phyloP scores from a whole-genome alignment of 345 rosid genomes.

The Melastoma malabathricum region DNA sequence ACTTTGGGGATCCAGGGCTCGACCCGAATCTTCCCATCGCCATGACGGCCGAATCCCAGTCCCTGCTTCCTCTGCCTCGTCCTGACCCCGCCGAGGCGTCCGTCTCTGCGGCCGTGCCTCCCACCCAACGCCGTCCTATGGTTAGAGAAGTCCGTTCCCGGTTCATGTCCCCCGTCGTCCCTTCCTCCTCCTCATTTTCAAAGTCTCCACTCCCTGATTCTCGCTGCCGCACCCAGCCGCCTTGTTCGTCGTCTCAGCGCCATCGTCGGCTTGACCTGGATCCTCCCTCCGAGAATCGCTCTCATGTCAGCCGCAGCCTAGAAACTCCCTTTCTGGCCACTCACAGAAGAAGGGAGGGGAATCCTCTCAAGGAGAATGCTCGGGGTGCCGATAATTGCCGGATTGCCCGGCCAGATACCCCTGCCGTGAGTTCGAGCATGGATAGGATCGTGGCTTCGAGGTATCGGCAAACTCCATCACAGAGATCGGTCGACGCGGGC shows the following conservation, averaged over 20 bases:
- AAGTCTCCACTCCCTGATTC: slow-evolving; percentile 22
- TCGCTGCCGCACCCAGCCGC: slow-evolving; percentile 11
- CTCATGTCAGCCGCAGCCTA: slow-evolving; percentile 31
- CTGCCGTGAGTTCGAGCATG: slow-evolving; percentile 11
- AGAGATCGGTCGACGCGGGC: slow-evolving; percentile 15
- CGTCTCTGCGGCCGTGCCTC: slow-evolving; percentile 26
- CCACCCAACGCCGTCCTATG: slow-evolving; percentile 48
- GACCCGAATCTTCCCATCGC: background rate
- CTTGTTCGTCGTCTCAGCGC: slow-evolving; percentile 33
- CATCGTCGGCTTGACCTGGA: slow-evolving; percentile 32
- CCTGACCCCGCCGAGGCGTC: slow-evolving; percentile 5
- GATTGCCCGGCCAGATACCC: slow-evolving; percentile 15
- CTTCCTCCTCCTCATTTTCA: slow-evolving; percentile 17
- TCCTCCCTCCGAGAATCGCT: slow-evolving; percentile 24
- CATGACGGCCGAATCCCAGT: too few relatives aligned
- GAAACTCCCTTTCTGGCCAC: slow-evolving; percentile 28
- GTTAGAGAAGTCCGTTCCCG: slow-evolving; percentile 77
- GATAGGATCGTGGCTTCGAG: slow-evolving; percentile 18
- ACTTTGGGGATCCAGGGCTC: background rate
- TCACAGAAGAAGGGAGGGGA: slow-evolving; percentile 9
- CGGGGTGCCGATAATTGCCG: slow-evolving; percentile 9
- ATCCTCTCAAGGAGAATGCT: slow-evolving; percentile 18
- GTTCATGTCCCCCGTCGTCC: slow-evolving; percentile 57
- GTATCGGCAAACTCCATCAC: slow-evolving; percentile 13
- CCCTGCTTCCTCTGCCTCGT: slow-evolving; percentile 11